These are phyloP conservation scores for Starmerella floris DNA, from an alignment of 805 yeast genomes.

Conservation along the genomic window DNA sequence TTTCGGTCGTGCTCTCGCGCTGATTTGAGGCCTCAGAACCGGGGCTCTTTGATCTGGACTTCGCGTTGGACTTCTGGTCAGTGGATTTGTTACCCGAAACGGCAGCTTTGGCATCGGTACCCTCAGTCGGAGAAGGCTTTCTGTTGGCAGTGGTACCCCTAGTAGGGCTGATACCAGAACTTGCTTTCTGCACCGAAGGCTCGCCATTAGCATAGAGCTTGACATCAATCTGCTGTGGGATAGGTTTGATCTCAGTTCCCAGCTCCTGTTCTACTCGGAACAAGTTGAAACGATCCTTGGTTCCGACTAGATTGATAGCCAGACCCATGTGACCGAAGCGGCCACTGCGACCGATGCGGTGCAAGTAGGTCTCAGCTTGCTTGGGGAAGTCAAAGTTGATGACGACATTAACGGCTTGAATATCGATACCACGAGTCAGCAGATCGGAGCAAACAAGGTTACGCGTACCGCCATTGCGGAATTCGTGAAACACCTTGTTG, in stretches of 20 bases:
- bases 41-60: no score
- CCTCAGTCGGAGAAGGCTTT: no score
- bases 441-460: constrained; percentile 93
- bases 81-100: no score
- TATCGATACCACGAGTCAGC: constrained; percentile 95
- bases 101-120: no score
- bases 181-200: constrained; percentile 7
- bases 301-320: constrained; percentile 89
- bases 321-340: constrained; percentile 97
- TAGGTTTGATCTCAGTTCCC: constrained; percentile 94
- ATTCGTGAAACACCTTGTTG: constrained; percentile 96
- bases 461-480: constrained; percentile 95
- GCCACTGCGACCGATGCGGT: constrained; percentile 98
- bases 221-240: constrained; percentile 86
- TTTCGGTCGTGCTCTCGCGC: no score
- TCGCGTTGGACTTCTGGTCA: no score
- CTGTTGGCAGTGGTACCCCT: no score
- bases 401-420: constrained; percentile 96
- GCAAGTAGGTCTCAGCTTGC: constrained; percentile 92
- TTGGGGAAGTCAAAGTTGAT: constrained; percentile 97
- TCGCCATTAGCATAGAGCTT: constrained; percentile 77
- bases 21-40: no score
- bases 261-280: constrained; percentile 94
- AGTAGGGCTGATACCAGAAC: no score
- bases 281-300: constrained; percentile 89